These are phyloP conservation scores for Lecanicillium sp. DNA, from an alignment of 2,329 filamentous ascomycete genomes.

Conservation along the genomic window DNA sequence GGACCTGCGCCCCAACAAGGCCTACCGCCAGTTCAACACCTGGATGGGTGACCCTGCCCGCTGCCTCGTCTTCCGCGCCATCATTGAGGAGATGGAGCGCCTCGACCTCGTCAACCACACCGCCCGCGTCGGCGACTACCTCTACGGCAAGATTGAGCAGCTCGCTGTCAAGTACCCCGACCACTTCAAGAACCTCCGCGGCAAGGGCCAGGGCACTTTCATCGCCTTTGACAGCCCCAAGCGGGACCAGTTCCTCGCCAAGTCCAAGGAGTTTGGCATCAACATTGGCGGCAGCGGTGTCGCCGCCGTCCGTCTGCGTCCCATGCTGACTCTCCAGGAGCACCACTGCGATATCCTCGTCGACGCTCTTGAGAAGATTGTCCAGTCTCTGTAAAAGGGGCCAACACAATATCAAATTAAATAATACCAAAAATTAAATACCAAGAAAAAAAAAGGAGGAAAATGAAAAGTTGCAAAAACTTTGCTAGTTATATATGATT, in stretches of 20 bases:
- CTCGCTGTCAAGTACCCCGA: constrained; percentile 65
- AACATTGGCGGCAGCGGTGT: constrained; percentile 82
- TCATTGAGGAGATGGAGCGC: constrained; percentile 72
- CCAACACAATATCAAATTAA: too few relatives aligned
- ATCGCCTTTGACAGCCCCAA: constrained; percentile 83
- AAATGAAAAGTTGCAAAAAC: not conserved
- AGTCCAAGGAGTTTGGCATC: constrained; percentile 71
- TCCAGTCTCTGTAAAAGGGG: constrained; percentile 37
- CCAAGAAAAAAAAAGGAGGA: not conserved
- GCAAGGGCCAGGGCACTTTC: constrained; percentile 84
- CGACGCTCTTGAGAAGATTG: constrained; percentile 69
- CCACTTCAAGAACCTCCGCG: constrained; percentile 75
- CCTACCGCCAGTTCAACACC: constrained; percentile 94
- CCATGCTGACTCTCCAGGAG: constrained; percentile 90
- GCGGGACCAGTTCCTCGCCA: constrained; percentile 70
- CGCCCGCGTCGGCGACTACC: constrained; percentile 68
- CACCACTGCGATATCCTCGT: constrained; percentile 82
- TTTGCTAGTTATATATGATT: too few relatives aligned
- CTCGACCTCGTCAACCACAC: constrained; percentile 75
- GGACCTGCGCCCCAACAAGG: constrained; percentile 77
- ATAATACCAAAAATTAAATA: not conserved
- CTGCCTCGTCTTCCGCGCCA: constrained; percentile 77
- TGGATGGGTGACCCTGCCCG: constrained; percentile 93
- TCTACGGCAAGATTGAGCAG: constrained; percentile 61
- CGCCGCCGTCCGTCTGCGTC: constrained; percentile 68